Evolutionary conservation across 2,329 filamentous ascomycete species (phyloP), one percentile per base, ranked within the genome.

Genomic region (Beauveria scarabaeidicola): DNA sequence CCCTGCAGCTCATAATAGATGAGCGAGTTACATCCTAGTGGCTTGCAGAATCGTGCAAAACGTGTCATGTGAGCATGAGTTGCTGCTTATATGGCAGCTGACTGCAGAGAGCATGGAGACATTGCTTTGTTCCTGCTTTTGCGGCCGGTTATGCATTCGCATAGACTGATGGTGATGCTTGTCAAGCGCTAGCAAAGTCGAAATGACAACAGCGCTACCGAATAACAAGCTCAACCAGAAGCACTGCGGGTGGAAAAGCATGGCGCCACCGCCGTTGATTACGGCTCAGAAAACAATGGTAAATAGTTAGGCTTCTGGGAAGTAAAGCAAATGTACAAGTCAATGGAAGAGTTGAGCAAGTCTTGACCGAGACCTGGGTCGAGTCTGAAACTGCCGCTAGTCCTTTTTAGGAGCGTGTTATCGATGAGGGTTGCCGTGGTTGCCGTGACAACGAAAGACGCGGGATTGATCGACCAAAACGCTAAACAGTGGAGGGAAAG

Each of bases 361-460:
- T 15, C 27, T 50, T 43, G 29, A 36, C 32, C 27, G 29, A 46
- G 50, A 60, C 11, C 17, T 15, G 32, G 41, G 38, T 19, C 29
- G 27, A 60, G 41, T 60, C 57, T 59, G 58, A 60, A 60, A 60
- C 58, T 52, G 58, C 51, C 58, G 32, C 58, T 60, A 60, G 50
- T 25, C 19, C 7, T 36, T 5, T 38, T 53, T 51, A 5, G 27
- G 23, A 15, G 9, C 32, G 13, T 36, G 32, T 19, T 29, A 40
- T 13, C 50, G 9, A 17, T n/a, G 13, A 8, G 8, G 21, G 36
- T 27, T 52, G 27, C 9, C 21, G 15, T 46, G 11, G 57, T 60
- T 60, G 51, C 58, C 58, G 51, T 50, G 58, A 54, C 58, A 60
- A 60, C 58, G 27, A 23, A 10, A 10, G 6, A 50, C 43, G 51